A percentile compares a stretch with the other conserved stretches of the same genome.
These are phyloP conservation scores for Amniculicola lignicola DNA, from an alignment of 495 filamentous ascomycete species.

Conservation along the genomic window DNA sequence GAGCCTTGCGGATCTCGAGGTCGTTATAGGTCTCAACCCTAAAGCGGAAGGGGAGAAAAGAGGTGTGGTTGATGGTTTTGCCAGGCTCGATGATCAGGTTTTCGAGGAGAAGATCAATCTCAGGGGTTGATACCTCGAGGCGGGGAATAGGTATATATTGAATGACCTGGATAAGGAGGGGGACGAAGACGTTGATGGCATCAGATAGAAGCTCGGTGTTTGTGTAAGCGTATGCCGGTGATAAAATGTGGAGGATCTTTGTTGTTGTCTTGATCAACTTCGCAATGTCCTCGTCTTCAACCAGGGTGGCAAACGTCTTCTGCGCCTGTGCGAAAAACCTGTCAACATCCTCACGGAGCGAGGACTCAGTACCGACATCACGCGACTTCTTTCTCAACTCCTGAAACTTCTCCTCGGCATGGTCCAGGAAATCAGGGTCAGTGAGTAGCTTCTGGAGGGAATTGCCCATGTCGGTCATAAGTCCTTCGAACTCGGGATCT, in stretches of 20 bases:
- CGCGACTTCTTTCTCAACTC: slow-evolving; percentile 67
- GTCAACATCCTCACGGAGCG: slow-evolving; percentile 69
- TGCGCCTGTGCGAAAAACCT: slow-evolving; percentile 66
- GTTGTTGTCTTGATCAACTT: slow-evolving; percentile 61
- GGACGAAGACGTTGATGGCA: slow-evolving; percentile 71
- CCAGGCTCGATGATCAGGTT: slow-evolving; percentile 90
- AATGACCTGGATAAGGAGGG: slow-evolving; percentile 67
- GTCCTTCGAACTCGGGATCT: slow-evolving; percentile 77
- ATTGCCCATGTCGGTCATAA: slow-evolving; percentile 67
- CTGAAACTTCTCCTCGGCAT: slow-evolving; percentile 65
- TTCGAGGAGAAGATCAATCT: slow-evolving; percentile 81
- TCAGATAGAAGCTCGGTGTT: slow-evolving; percentile 74
- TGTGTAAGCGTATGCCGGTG: slow-evolving; percentile 52
- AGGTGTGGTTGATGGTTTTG: slow-evolving; percentile 74
- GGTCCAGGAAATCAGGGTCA: slow-evolving; percentile 77
- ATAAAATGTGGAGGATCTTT: slow-evolving; percentile 65
- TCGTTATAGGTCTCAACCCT: slow-evolving; percentile 80
- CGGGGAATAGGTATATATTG: slow-evolving; percentile 87
- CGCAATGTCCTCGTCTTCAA: slow-evolving; percentile 66
- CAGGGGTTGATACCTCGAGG: slow-evolving; percentile 76
- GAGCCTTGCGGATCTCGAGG: slow-evolving; percentile 76
- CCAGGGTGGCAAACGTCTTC: slow-evolving; percentile 61
- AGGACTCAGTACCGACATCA: slow-evolving; percentile 59
- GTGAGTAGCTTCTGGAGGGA: slow-evolving; percentile 79
- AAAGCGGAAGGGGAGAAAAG: slow-evolving; percentile 83